Evolutionary conservation across 176 grass and related monocot genomes (phyloP).

Genomic region (Alopecurus myosuroides): DNA sequence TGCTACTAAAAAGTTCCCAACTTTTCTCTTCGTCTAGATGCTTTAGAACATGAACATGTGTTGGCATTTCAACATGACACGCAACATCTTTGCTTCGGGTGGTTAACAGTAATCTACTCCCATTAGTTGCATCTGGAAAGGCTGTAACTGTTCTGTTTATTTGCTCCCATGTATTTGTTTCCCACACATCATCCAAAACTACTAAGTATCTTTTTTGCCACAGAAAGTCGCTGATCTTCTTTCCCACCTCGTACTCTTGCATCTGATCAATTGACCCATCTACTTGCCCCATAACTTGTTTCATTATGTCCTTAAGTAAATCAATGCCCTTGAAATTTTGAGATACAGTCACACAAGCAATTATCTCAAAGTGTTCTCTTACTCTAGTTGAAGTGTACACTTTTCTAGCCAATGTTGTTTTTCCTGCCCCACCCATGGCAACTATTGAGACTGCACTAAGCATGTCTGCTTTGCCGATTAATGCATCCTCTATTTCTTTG

Average conservation of each 20-base stretch:
- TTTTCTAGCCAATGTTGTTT: not conserved
- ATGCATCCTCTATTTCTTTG: not conserved
- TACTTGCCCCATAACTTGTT: not conserved
- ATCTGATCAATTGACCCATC: rapidly evolving
- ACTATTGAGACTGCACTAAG: not conserved
- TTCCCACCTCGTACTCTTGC: not conserved
- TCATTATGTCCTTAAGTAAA: not conserved
- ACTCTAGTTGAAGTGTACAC: not conserved
- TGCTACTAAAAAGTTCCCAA: not conserved
- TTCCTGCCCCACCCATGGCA: not conserved
- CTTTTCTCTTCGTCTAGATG: not conserved
- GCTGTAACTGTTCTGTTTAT: not conserved
- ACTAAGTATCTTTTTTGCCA: not conserved
- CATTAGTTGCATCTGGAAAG: not conserved
- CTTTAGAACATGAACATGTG: not conserved
- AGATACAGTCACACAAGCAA: not conserved
- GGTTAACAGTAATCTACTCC: not conserved
- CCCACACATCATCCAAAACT: not conserved
- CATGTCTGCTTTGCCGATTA: not conserved
- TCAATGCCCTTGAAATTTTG: not conserved
- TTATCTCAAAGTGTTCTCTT: not conserved
- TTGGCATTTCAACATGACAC: not conserved
- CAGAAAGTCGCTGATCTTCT: not conserved
- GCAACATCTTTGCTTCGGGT: not conserved
- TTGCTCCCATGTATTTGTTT: not conserved